phyloP scores from a whole-genome alignment of 1,139 yeast species.

The Pneumocystis canis region DNA sequence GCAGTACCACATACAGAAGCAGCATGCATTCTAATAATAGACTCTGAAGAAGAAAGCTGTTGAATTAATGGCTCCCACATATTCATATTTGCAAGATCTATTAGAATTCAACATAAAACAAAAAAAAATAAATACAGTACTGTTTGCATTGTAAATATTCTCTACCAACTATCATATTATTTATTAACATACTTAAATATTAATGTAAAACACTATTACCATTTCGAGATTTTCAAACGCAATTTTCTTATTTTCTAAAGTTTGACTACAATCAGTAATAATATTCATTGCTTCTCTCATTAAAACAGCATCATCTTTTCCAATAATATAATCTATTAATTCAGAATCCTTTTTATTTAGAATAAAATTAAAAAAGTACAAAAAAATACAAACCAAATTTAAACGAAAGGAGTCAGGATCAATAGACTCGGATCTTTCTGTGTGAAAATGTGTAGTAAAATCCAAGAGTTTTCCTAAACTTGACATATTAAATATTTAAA shows the following conservation, averaged over 20 bases:
- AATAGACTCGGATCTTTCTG: background rate
- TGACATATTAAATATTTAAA: background rate
- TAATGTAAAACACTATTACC: conserved; percentile 21
- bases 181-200: background rate
- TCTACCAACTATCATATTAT: conserved; percentile 42
- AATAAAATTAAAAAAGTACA: background rate
- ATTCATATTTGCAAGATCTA: conserved; percentile 47
- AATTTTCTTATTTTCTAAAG: conserved; percentile 46
- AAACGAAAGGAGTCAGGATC: background rate
- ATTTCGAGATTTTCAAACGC: conserved; percentile 89
- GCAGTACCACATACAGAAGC: conserved; percentile 79
- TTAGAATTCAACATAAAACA: background rate
- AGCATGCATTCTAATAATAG: conserved; percentile 41
- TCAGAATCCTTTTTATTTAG: conserved; percentile 41
- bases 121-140: conserved; percentile 24
- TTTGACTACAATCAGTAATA: conserved; percentile 47
- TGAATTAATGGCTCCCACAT: conserved; percentile 60
- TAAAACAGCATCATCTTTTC: conserved; percentile 71
- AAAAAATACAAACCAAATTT: background rate
- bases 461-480: background rate
- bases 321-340: conserved; percentile 61
- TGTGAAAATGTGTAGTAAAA: background rate
- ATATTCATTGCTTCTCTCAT: conserved; percentile 65
- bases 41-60: conserved; percentile 33
- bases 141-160: conserved; percentile 87